A percentile compares a stretch with the other conserved stretches of the same genome.
These are phyloP conservation scores for Penicillium argentinense DNA, from an alignment of 495 filamentous ascomycete species.

Conservation along the genomic window DNA sequence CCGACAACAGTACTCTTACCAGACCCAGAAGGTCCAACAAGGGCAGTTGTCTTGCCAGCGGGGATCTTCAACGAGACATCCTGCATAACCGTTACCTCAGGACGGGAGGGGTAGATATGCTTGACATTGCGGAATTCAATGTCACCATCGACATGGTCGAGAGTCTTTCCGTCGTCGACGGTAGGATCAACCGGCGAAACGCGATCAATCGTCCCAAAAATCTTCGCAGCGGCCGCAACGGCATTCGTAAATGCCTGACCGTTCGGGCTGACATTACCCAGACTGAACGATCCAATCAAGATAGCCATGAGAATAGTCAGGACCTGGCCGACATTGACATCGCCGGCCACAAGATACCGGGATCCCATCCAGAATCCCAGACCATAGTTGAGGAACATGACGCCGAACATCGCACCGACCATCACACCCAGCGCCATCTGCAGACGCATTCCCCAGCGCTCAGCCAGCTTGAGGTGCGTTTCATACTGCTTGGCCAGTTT, in stretches of 20 bases:
- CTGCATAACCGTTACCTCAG: constrained; percentile 84
- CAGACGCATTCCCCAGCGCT: constrained; percentile 74
- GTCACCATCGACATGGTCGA: constrained; percentile 70
- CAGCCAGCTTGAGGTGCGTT: constrained; percentile 65
- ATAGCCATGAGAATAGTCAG: constrained; percentile 86
- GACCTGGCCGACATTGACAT: constrained; percentile 52
- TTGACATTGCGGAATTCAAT: constrained; percentile 83
- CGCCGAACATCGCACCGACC: constrained; percentile 77
- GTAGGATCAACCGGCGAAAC: constrained; percentile 83
- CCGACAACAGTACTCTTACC: constrained; percentile 93
- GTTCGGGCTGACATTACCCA: constrained; percentile 88
- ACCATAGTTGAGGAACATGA: constrained; percentile 86
- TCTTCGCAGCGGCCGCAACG: constrained; percentile 82
- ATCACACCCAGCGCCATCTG: constrained; percentile 70
- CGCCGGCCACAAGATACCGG: constrained; percentile 66
- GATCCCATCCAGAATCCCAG: constrained; percentile 96
- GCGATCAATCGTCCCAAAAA: constrained; percentile 89
- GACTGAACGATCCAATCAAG: constrained; percentile 86
- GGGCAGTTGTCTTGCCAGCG: constrained; percentile 82
- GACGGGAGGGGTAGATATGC: constrained; percentile 91
- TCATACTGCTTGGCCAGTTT: constrained; percentile 86
- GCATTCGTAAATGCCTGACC: constrained; percentile 79
- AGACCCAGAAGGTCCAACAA: constrained; percentile 85
- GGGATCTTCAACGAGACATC: constrained; percentile 75
- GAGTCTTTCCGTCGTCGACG: constrained; percentile 64